Evolutionary conservation across 495 filamentous ascomycete species (phyloP).

Genomic region (Entonaema liquescens): DNA sequence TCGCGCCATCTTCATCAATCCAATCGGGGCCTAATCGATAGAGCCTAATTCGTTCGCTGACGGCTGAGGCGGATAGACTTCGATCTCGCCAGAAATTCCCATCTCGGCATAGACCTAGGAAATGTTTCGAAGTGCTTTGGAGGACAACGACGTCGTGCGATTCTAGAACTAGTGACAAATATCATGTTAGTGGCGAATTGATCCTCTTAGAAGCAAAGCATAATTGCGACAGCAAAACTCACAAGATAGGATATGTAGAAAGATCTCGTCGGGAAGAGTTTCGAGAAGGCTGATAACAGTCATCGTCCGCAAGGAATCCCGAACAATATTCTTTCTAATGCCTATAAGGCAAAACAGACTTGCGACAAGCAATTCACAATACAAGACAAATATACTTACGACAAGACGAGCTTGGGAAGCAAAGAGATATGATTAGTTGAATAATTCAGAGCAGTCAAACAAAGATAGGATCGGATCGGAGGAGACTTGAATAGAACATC

Average conservation of each 20-base stretch:
- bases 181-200: not conserved
- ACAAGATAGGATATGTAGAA: slow-evolving; percentile 80
- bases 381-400: not conserved
- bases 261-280: slow-evolving; percentile 76
- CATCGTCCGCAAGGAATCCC: slow-evolving; percentile 17
- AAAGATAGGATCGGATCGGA: slow-evolving; percentile 16
- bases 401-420: not conserved
- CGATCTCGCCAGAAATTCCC: slow-evolving; percentile 77
- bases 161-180: slow-evolving; percentile 66
- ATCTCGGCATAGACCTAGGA: slow-evolving; percentile 76
- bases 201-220: not conserved
- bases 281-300: slow-evolving; percentile 47
- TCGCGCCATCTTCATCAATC: slow-evolving; percentile 48
- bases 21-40: slow-evolving; percentile 46
- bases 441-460: slow-evolving; percentile 2
- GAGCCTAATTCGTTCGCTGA: slow-evolving; percentile 56
- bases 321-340: not conserved
- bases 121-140: slow-evolving; percentile 73
- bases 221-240: slow-evolving; percentile 46
- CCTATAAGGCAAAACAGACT: slow-evolving; percentile 7
- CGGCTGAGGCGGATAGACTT: slow-evolving; percentile 75
- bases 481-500: slow-evolving; percentile 6
- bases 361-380: not conserved
- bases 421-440: not conserved
- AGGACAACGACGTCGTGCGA: slow-evolving; percentile 72